Conservation (phyloP, 129 eudicot species). For the Heracleum sosnowskyi region DNA sequence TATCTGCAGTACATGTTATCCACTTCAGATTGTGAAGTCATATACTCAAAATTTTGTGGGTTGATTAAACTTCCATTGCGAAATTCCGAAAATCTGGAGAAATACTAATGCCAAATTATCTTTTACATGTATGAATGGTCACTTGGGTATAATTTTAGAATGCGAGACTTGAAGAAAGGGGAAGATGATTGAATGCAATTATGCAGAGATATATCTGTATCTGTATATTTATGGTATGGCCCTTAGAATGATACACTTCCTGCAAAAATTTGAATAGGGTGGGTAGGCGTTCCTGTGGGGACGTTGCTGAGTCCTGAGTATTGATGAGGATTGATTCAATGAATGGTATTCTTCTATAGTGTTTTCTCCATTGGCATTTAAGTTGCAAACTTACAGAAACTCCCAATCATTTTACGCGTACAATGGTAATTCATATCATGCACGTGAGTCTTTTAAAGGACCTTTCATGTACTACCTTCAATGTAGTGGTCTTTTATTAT, state of each 20-base stretch:
- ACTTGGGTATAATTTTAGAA: not conserved
- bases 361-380: not conserved
- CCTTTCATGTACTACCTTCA: too few relatives aligned
- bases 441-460: too few relatives aligned
- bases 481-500: too few relatives aligned
- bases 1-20: too few relatives aligned
- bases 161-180: not conserved
- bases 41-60: not conserved
- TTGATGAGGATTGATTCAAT: not conserved
- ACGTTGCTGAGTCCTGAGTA: not conserved
- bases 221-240: not conserved
- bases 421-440: too few relatives aligned
- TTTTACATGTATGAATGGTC: not conserved
- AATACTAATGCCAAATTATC: not conserved
- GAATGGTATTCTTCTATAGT: not conserved
- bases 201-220: not conserved
- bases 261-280: constrained; percentile 1
- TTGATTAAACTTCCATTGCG: not conserved
- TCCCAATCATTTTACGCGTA: not conserved
- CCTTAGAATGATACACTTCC: not conserved
- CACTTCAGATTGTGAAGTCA: not conserved
- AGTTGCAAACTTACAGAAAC: not conserved
- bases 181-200: not conserved
- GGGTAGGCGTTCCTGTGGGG: not conserved
- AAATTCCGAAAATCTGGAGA: not conserved